Evolutionary conservation across 352 stramenopile species (phyloP), one percentile per base, ranked within the genome.

Genomic region (Elongisporangium undulatum): DNA sequence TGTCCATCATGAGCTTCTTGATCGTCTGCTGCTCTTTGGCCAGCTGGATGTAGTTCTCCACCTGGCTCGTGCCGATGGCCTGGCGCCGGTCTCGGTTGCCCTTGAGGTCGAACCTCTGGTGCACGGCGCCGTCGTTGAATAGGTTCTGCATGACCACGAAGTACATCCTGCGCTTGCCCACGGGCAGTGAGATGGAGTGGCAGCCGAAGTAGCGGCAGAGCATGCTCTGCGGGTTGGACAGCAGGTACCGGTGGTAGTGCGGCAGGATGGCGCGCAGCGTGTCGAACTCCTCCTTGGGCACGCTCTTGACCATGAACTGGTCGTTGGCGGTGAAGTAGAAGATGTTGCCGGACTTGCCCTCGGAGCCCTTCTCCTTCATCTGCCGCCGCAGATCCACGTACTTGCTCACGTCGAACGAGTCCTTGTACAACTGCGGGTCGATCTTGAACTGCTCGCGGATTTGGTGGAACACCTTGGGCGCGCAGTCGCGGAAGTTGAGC

Each of bases 301-400:
- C 85, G 60, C 82, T 92, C 72, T 94, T 94, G 55, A 94, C 85
- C 85, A 94, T 92, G 51, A 91, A 94, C 62, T 91, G 81, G 49
- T 88, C 86, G 75, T 94, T 94, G 41, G 81, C 79, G 83, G 67
- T 94, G 51, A 94, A 94, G 72, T 94, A 94, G 56, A 94, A 94
- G 39, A 92, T 86, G 69, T 92, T 94, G 65, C 85, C 85, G 62
- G 81, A 92, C 62, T 92, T 92, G 58, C 85, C 85, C 57, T 94
- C 85, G 1, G 81, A 90, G 12, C 85, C 85, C 55, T 90, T 78
- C 59, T 94, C 85, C 53, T 77, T 89, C 20, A 94, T 56, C 53
- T 92, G 88, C 7, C 24, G 24, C 24, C 24, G 24, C 24, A 34
- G 24, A 34, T 34, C 24, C 24, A 8, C 24, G 24, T 34, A 34